Percentiles rank a stretch among this genome's conserved stretches.
Evolutionary conservation across 768 basidiomycete genomes (phyloP).

Genomic region (Boletus rufocinnamomeus): DNA sequence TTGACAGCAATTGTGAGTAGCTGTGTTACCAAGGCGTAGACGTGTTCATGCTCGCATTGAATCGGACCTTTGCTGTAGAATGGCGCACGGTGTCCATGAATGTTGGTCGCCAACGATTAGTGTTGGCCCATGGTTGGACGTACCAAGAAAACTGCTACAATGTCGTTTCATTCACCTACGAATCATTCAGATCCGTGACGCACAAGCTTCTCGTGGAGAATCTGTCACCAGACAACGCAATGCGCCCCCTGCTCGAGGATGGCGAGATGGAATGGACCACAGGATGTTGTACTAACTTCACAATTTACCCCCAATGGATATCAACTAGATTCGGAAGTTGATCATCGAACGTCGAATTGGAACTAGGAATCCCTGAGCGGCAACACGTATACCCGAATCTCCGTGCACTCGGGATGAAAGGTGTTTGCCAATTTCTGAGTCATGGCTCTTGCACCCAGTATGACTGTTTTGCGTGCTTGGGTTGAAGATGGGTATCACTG

Average conservation of each 20-base stretch:
- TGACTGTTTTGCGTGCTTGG: neutral
- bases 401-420: neutral
- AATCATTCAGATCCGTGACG: neutral
- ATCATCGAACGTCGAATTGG: neutral
- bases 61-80: neutral
- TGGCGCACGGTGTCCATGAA: neutral
- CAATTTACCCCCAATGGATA: neutral
- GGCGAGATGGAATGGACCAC: neutral
- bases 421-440: neutral
- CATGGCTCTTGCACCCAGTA: neutral
- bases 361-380: neutral
- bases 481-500: neutral
- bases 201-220: neutral
- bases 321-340: neutral
- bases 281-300: neutral
- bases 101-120: neutral
- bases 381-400: neutral
- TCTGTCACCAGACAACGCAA: neutral
- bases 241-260: neutral
- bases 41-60: neutral
- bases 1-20: slow-evolving; percentile 10
- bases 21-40: slow-evolving; percentile 1
- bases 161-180: neutral
- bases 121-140: neutral
- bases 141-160: neutral